Conservation (phyloP, 805 yeast genomes). For the Pichia scutulata region DNA sequence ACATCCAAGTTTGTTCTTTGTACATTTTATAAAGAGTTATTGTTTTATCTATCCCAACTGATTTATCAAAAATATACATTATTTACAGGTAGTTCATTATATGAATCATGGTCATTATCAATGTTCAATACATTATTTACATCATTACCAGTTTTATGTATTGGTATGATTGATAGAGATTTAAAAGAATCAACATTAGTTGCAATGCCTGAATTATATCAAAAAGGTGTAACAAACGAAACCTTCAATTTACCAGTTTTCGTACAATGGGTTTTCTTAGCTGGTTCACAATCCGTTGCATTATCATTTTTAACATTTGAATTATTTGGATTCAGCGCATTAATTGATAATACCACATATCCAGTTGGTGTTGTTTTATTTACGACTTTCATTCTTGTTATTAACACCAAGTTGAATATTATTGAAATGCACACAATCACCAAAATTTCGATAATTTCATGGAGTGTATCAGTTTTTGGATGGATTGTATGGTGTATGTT, state of each 20-base stretch:
- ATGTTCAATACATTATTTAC: constrained; percentile 97
- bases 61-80: constrained; percentile 78
- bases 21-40: constrained; percentile 89
- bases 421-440: constrained; percentile 75
- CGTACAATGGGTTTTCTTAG: constrained; percentile 69
- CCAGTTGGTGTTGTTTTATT: constrained; percentile 76
- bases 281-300: constrained; percentile 63
- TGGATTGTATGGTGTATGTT: constrained; percentile 80
- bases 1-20: constrained; percentile 87
- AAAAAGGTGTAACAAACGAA: constrained; percentile 64
- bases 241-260: constrained; percentile 69
- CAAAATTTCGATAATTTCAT: constrained; percentile 58
- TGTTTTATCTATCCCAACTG: constrained; percentile 84
- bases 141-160: constrained; percentile 79
- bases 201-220: constrained; percentile 86
- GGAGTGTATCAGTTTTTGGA: constrained; percentile 69
- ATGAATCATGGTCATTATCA: constrained; percentile 93
- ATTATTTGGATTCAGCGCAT: constrained; percentile 64
- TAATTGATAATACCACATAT: constrained; percentile 67
- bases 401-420: constrained; percentile 72
- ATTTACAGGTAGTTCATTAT: constrained; percentile 88
- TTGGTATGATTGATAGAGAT: constrained; percentile 95
- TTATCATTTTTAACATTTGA: constrained; percentile 60
- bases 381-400: constrained; percentile 62
- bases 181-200: constrained; percentile 78